Evolutionary conservation across 2,329 filamentous ascomycete species (phyloP), one percentile per base, ranked within the genome.

Genomic region (Fonsecaea erecta): DNA sequence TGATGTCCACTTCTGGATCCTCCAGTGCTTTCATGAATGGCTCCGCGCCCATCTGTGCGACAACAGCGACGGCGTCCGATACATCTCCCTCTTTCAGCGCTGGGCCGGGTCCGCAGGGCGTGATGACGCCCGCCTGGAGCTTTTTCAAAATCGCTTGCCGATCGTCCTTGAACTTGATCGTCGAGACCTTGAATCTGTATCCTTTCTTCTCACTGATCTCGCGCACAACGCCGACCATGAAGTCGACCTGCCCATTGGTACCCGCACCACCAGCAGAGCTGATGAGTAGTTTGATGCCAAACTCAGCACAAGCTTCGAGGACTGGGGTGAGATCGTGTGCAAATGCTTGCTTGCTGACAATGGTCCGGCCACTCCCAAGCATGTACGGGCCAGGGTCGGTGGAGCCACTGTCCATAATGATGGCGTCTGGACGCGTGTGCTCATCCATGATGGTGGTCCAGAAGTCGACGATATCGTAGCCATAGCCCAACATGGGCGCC

Each of bases 21-120:
- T 62, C 24, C 21, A 66, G 6, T 35, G 55, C 54, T 52, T 63
- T 28, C 26, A 80, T 26, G 32, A 61, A 82, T 0, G 82, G 80
- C 52, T 83, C 82, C 0, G 77, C 72, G 0, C 81, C 81, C 74
- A 83, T 81, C 61, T 84, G 82, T 0, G 78, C 78, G 0, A 81
- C 80, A 4, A 84, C 75, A 0, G 71, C 68, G 0, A 75, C 65
- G 0, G 79, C 76, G 1, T 70, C 64, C 0, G 79, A 74, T 11
- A 85, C 75, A 35, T 81, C 78, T 0, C 71, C 60, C 3, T 74
- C 71, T 0, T 74, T 78, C 40, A 84, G 68, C 0, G 70, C 64
- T 0, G 82, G 81, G 0, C 83, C 82, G 1, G 75, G 76, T 0
- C 74, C 56, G 34, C 65, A 64, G 14, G 60, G 51, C 26, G 32